These are phyloP conservation scores for Phytophthora palmivora DNA, from an alignment of 352 stramenopile genomes.

Conservation along the genomic window DNA sequence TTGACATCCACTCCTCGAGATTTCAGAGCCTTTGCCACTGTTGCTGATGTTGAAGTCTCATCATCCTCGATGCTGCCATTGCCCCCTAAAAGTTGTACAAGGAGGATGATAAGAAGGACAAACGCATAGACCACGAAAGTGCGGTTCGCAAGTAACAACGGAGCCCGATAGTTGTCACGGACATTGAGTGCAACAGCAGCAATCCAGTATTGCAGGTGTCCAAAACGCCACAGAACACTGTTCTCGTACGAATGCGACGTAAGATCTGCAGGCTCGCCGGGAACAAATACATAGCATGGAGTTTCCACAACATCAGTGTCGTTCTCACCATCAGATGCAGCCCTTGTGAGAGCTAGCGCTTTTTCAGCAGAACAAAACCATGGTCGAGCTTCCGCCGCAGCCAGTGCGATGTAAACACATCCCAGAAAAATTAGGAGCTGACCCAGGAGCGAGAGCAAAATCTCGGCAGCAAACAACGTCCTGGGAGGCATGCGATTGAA, in stretches of 20 bases:
- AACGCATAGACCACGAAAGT: conserved; percentile 57
- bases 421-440: conserved; percentile 65
- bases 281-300: conserved; percentile 74
- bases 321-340: conserved; percentile 25
- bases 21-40: conserved; percentile 39
- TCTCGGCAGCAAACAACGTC: conserved; percentile 68
- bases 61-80: conserved; percentile 63
- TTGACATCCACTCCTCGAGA: conserved; percentile 60
- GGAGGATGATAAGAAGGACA: conserved; percentile 60
- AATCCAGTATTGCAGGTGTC: conserved; percentile 82
- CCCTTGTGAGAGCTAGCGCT: conserved; percentile 51
- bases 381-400: conserved; percentile 48
- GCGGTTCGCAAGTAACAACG: conserved; percentile 60
- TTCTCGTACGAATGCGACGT: conserved; percentile 83
- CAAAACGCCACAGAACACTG: conserved; percentile 80
- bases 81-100: conserved; percentile 74
- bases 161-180: conserved; percentile 65
- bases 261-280: conserved; percentile 54
- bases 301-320: conserved; percentile 48
- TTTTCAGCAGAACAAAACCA: conserved; percentile 74
- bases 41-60: conserved; percentile 48
- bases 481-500: conserved; percentile 54
- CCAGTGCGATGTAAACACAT: conserved; percentile 66
- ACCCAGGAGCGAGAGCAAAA: conserved; percentile 63
- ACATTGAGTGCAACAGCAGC: conserved; percentile 74